phyloP scores from a whole-genome alignment of 768 basidiomycete genomes.

The Pisolithus microcarpus region DNA sequence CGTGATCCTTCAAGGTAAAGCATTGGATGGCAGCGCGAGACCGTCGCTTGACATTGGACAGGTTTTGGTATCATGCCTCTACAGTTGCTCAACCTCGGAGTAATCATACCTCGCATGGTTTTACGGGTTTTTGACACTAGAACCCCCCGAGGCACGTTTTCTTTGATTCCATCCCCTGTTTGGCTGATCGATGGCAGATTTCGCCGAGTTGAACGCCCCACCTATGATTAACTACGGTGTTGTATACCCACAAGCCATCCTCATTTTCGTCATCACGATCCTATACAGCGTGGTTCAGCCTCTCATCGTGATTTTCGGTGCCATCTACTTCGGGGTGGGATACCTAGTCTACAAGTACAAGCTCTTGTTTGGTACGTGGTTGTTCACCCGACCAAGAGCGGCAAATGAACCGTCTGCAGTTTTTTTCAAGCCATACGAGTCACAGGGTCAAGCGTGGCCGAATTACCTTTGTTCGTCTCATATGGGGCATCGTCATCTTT shows the following conservation, averaged over 20 bases:
- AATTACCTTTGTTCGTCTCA: slow-evolving; percentile 84
- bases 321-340: slow-evolving; percentile 90
- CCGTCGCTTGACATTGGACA: slow-evolving; percentile 21
- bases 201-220: slow-evolving; percentile 92
- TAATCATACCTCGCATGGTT: slow-evolving; percentile 73
- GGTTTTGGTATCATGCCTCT: slow-evolving; percentile 93
- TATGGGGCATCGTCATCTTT: slow-evolving; percentile 91
- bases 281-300: slow-evolving; percentile 96
- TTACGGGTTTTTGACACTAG: slow-evolving; percentile 72
- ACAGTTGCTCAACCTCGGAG: slow-evolving; percentile 87
- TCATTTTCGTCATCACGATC: slow-evolving; percentile 92
- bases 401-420: slow-evolving; percentile 40
- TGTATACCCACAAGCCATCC: slow-evolving; percentile 93
- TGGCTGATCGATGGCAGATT: slow-evolving; percentile 49
- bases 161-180: neutral
- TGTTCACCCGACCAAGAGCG: neutral
- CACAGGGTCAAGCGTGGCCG: slow-evolving; percentile 98
- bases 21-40: neutral
- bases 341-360: slow-evolving; percentile 99
- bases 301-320: slow-evolving; percentile 89
- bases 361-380: slow-evolving; percentile 74
- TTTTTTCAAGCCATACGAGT: slow-evolving; percentile 98
- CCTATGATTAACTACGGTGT: slow-evolving; percentile 98
- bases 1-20: slow-evolving; percentile 71
- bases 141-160: slow-evolving; percentile 75